These are phyloP conservation scores for Chenopodium suecicum DNA, from an alignment of 148 eudicot species.

Conservation along the genomic window DNA sequence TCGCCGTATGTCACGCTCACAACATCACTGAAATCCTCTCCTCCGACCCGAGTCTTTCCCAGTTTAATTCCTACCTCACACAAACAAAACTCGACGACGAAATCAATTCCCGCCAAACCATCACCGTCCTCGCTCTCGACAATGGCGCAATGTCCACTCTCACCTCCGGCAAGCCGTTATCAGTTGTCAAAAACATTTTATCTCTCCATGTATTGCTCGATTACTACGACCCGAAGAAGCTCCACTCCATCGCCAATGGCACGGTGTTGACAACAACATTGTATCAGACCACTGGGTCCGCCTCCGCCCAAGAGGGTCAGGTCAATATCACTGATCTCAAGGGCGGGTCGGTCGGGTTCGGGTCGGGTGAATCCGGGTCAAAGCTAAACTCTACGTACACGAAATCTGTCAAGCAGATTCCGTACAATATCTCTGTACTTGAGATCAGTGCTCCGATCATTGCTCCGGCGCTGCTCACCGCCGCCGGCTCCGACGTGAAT, in stretches of 20 bases:
- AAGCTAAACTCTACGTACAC: constrained; percentile 42
- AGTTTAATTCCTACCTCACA: constrained; percentile 53
- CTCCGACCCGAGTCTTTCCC: constrained; percentile 42
- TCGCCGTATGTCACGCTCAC: constrained; percentile 33
- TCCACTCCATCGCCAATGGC: constrained; percentile 48
- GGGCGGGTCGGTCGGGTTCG: constrained; percentile 61
- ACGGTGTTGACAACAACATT: constrained; percentile 49
- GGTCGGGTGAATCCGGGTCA: constrained; percentile 47
- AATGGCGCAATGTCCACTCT: constrained; percentile 51
- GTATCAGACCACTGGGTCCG: constrained; percentile 67
- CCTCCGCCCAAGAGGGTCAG: constrained; percentile 36
- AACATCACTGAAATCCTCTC: constrained; percentile 71
- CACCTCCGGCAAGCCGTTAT: constrained; percentile 42
- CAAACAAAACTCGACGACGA: constrained; percentile 75
- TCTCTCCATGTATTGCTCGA: constrained; percentile 66
- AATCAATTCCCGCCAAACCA: constrained; percentile 64
- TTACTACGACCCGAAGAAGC: constrained; percentile 55
- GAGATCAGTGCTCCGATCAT: constrained; percentile 49
- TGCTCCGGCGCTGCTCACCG: constrained; percentile 28
- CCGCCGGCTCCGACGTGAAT: constrained; percentile 33
- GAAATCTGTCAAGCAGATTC: constrained; percentile 44
- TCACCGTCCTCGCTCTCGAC: constrained; percentile 66
- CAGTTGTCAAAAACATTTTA: constrained; percentile 47
- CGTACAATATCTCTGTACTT: constrained; percentile 52
- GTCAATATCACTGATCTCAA: constrained; percentile 62